A percentile compares a stretch with the other conserved stretches of the same genome.
Conservation (phyloP, 2,329 filamentous ascomycete species). For the Exophiala spinifera region DNA sequence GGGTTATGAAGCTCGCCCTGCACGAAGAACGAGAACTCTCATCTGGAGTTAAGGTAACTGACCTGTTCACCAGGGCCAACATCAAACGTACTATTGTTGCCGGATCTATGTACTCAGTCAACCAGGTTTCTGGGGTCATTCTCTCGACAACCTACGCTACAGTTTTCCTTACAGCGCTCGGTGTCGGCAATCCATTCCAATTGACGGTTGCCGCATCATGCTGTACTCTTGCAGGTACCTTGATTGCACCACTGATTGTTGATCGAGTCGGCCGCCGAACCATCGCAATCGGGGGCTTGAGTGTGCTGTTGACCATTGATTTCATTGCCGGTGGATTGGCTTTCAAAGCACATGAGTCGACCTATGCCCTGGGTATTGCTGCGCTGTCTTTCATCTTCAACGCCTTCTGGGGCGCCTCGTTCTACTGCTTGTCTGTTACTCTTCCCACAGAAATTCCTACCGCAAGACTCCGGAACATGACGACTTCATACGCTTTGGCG, state of each 20-base stretch:
- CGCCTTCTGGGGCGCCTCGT: constrained; percentile 39
- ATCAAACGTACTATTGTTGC: constrained; percentile 37
- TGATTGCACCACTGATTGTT: constrained; percentile 36
- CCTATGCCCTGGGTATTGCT: constrained; percentile 32
- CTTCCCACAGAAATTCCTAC: constrained; percentile 40
- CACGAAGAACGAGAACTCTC: constrained; percentile 30
- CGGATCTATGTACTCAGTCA: constrained; percentile 38
- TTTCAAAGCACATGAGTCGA: constrained; percentile 23
- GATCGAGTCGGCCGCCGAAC: constrained; percentile 37
- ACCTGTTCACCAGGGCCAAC: constrained; percentile 36
- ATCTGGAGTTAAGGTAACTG: constrained; percentile 33
- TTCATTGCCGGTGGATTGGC: constrained; percentile 35
- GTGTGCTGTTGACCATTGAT: constrained; percentile 35
- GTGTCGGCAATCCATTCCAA: constrained; percentile 34
- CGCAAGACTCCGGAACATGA: constrained; percentile 37
- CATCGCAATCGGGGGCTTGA: constrained; percentile 37
- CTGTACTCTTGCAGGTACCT: constrained; percentile 38
- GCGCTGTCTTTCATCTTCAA: constrained; percentile 37
- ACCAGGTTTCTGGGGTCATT: constrained; percentile 38
- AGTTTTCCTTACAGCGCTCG: constrained; percentile 36
- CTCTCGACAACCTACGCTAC: constrained; percentile 40
- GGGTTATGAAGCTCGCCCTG: constrained; percentile 33
- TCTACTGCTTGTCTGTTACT: constrained; percentile 34
- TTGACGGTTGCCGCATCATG: constrained; percentile 37
- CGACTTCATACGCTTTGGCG: constrained; percentile 38